phyloP scores from a whole-genome alignment of 768 basidiomycete genomes.

The Suillus americanus region DNA sequence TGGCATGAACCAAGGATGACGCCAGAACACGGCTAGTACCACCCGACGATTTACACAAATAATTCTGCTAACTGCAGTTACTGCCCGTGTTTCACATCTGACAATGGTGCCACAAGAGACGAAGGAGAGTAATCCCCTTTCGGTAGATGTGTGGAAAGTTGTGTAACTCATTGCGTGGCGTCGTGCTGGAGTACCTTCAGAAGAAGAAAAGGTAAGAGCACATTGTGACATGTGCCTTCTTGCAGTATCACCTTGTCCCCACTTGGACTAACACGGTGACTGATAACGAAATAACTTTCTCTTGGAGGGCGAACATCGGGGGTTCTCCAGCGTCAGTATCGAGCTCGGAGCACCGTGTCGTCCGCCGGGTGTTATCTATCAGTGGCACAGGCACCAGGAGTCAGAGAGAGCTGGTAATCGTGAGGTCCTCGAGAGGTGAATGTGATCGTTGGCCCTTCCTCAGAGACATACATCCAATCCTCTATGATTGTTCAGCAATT shows the following conservation, averaged over 20 bases:
- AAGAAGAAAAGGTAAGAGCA: not conserved
- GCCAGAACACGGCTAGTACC: not conserved
- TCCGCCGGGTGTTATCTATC: not conserved
- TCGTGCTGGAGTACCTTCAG: not conserved
- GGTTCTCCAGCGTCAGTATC: not conserved
- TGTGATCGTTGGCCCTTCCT: conserved; percentile 90
- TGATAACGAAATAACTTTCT: conserved; percentile 50
- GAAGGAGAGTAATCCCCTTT: not conserved
- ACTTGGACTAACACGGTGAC: not conserved
- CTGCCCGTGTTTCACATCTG: not conserved
- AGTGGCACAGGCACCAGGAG: conserved; percentile 52
- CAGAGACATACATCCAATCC: conserved; percentile 84
- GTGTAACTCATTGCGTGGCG: not conserved
- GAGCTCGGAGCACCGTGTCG: not conserved
- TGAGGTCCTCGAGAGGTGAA: conserved; percentile 74
- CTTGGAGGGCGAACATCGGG: conserved; percentile 53
- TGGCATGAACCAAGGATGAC: not conserved
- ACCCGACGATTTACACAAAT: not conserved
- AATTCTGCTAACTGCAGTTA: not conserved
- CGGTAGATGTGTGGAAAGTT: not conserved
- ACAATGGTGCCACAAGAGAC: not conserved
- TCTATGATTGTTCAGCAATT: conserved; percentile 17
- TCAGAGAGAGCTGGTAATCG: conserved; percentile 48
- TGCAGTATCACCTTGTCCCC: not conserved
- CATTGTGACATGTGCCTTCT: not conserved